Evolutionary conservation across 805 yeast genomes (phyloP).

Genomic region (Pichia californica): DNA sequence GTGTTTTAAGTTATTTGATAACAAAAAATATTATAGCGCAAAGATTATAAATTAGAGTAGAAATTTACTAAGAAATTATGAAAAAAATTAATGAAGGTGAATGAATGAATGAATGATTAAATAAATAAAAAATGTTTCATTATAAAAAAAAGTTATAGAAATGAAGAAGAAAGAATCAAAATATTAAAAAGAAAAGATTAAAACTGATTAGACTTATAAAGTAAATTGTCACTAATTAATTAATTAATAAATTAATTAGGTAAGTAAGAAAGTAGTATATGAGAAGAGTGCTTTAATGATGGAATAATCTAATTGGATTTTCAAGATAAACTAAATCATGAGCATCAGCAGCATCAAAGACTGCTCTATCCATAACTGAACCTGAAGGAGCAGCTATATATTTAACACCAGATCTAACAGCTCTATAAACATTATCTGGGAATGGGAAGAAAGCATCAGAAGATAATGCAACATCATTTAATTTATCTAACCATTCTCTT

Average conservation of each 20-base stretch:
- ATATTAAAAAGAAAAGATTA: no score
- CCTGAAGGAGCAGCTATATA: constrained; percentile 97
- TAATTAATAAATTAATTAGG: no score
- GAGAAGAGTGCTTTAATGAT: constrained; percentile 50
- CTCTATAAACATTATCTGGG: constrained; percentile 98
- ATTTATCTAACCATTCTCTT: constrained; percentile 75
- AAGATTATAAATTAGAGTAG: no score
- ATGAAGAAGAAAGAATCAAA: not conserved
- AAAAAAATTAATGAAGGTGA: no score
- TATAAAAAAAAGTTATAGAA: not conserved
- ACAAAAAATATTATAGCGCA: no score
- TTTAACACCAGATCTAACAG: constrained; percentile 93
- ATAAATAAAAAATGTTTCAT: not conserved
- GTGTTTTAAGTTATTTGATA: not conserved
- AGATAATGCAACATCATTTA: constrained; percentile 81
- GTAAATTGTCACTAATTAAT: no score
- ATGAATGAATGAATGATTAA: no score
- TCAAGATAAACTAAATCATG: constrained; percentile 88
- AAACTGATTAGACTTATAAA: no score
- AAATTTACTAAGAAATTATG: no score
- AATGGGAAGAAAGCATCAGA: constrained; percentile 99
- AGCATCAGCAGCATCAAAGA: constrained; percentile 91
- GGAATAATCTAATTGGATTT: constrained; percentile 97
- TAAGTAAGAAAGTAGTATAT: not conserved
- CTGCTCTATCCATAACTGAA: constrained; percentile 95